Evolutionary conservation across 805 yeast genomes (phyloP).

Genomic region (Candida qinlingensis): DNA sequence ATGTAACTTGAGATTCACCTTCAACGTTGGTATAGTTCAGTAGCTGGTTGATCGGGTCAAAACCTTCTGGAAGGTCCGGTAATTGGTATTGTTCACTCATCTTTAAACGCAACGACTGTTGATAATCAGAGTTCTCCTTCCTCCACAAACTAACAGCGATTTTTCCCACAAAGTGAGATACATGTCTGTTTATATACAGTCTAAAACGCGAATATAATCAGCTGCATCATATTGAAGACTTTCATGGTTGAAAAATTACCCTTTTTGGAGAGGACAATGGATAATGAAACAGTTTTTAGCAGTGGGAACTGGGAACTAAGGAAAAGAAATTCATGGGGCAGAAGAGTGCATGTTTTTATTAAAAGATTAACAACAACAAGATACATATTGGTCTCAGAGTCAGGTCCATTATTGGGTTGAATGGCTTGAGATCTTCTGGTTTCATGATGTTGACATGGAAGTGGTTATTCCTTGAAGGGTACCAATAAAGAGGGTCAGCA

Average conservation of each 20-base stretch:
- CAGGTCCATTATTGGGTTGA: too few species aligned
- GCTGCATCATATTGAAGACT: background rate
- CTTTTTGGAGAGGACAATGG: constrained; percentile 6
- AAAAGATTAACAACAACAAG: too few species aligned
- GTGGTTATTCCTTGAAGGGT: too few species aligned
- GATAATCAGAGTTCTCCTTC: background rate
- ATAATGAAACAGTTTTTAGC: background rate
- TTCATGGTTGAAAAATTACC: background rate
- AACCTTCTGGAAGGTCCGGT: constrained; percentile 10
- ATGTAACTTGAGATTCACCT: constrained; percentile 35
- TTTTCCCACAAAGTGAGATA: too few species aligned
- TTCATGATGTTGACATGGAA: too few species aligned
- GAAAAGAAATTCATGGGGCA: too few species aligned
- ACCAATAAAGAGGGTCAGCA: too few species aligned
- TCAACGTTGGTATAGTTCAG: constrained; percentile 38
- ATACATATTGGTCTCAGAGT: too few species aligned
- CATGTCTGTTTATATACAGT: background rate
- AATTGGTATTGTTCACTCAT: constrained; percentile 5
- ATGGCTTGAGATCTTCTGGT: too few species aligned
- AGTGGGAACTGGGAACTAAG: background rate
- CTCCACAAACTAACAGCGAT: too few species aligned
- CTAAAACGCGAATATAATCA: background rate
- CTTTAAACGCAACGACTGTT: background rate
- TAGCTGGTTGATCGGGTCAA: constrained; percentile 22
- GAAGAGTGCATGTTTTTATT: too few species aligned